A percentile compares a stretch with the other conserved stretches of the same genome.
phyloP scores from a whole-genome alignment of 2,329 filamentous ascomycete species.

The Grosmannia clavigera region DNA sequence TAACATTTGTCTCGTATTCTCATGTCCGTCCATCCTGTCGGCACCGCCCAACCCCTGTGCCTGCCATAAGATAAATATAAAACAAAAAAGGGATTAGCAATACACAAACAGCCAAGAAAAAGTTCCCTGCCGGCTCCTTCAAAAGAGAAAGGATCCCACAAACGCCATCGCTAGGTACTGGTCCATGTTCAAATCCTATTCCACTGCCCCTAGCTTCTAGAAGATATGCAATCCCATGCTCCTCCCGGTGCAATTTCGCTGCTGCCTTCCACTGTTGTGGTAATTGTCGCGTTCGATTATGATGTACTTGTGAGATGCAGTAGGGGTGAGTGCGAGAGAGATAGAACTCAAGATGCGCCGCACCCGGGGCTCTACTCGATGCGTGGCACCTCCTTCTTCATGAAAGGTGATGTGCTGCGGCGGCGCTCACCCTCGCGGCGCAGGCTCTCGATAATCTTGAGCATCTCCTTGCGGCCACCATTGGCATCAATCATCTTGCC shows the following conservation, averaged over 20 bases:
- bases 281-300: too few relatives aligned
- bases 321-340: too few relatives aligned
- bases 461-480: slow-evolving; percentile 78
- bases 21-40: background rate
- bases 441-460: slow-evolving; percentile 75
- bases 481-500: slow-evolving; percentile 72
- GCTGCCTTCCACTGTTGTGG: background rate
- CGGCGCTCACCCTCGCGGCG: slow-evolving; percentile 79
- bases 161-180: slow-evolving; percentile 4
- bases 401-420: slow-evolving; percentile 28
- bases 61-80: background rate
- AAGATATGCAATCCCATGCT: background rate
- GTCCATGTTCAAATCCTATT: background rate
- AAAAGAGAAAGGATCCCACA: background rate
- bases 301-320: too few relatives aligned
- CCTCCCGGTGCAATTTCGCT: background rate
- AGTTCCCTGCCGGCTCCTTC: background rate
- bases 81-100: background rate
- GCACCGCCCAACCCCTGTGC: too few relatives aligned
- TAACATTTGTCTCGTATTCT: background rate
- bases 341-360: background rate
- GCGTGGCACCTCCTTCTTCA: slow-evolving; percentile 24
- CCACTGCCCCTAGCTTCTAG: background rate
- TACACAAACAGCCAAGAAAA: background rate
- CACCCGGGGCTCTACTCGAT: slow-evolving; percentile 24